phyloP scores from a whole-genome alignment of 2,329 filamentous ascomycete species.

The Tympanopsis confertula region DNA sequence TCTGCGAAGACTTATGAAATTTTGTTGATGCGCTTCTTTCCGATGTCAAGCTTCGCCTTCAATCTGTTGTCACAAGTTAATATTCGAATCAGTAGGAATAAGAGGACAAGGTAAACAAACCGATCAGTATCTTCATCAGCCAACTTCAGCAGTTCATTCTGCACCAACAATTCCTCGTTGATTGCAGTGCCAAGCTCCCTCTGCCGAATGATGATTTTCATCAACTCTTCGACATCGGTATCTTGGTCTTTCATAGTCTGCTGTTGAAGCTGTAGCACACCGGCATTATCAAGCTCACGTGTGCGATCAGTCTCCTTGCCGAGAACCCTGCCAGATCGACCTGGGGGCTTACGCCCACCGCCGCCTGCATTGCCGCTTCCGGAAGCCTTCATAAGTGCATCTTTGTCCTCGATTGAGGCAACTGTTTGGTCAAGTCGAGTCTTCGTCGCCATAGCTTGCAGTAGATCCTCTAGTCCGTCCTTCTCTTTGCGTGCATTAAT shows the following conservation, averaged over 20 bases:
- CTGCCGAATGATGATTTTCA: constrained; percentile 44
- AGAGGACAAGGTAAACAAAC: too few species aligned
- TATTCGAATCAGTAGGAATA: too few species aligned
- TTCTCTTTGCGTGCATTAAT: constrained; percentile 45
- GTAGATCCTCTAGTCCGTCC: constrained; percentile 46
- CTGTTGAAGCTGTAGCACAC: constrained; percentile 49
- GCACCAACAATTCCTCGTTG: constrained; percentile 47
- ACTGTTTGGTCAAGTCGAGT: constrained; percentile 27
- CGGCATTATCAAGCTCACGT: constrained; percentile 50
- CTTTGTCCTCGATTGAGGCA: constrained; percentile 31
- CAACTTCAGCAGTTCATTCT: constrained; percentile 47
- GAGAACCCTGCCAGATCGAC: constrained; percentile 34
- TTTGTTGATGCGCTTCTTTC: neutral
- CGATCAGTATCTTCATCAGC: constrained; percentile 45
- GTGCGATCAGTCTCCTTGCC: constrained; percentile 48
- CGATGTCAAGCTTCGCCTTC: neutral
- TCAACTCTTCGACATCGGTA: constrained; percentile 42
- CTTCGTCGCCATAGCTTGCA: constrained; percentile 44
- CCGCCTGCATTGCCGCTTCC: neutral
- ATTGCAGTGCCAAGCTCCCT: constrained; percentile 51
- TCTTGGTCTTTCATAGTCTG: constrained; percentile 53
- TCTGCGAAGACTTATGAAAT: neutral
- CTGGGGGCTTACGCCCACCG: constrained; percentile 12
- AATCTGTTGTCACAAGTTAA: too few species aligned
- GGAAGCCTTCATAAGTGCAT: constrained; percentile 19